These are phyloP conservation scores for Pseudogymnoascus sp. DNA, from an alignment of 2,329 filamentous ascomycete genomes.

Conservation along the genomic window DNA sequence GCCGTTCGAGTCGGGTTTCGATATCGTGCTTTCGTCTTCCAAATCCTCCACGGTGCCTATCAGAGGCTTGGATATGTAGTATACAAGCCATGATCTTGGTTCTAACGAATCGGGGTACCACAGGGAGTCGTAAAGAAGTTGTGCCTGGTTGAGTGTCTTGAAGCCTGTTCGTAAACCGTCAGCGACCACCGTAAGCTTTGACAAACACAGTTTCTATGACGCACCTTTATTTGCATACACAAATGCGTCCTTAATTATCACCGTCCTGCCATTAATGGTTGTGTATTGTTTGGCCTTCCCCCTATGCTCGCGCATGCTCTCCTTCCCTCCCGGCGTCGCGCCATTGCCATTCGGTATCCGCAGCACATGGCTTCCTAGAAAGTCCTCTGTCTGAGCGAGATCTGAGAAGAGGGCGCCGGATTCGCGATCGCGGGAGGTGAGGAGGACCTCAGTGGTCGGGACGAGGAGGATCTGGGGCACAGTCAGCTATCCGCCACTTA, in stretches of 20 bases:
- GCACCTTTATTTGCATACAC: conserved; percentile 94
- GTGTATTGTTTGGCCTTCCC: conserved; percentile 92
- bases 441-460: conserved; percentile 83
- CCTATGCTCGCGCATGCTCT: conserved; percentile 75
- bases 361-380: conserved; percentile 92
- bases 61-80: conserved; percentile 87
- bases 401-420: conserved; percentile 70
- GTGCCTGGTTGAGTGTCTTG: conserved; percentile 83
- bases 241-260: conserved; percentile 88
- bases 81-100: conserved; percentile 88
- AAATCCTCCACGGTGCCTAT: conserved; percentile 73
- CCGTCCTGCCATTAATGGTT: conserved; percentile 84
- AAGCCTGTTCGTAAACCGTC: conserved; percentile 55
- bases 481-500: conserved; percentile 5
- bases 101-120: conserved; percentile 89
- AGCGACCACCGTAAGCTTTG: conserved; percentile 16
- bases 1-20: conserved; percentile 9
- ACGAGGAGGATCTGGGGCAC: conserved; percentile 68
- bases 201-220: conserved; percentile 16
- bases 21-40: conserved; percentile 23
- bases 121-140: conserved; percentile 72
- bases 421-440: conserved; percentile 82
- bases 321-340: conserved; percentile 47
- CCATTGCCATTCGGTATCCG: conserved; percentile 60
- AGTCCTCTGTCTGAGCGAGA: conserved; percentile 83